Base-by-base conservation (phyloP, 106 monocot species). In the Amphibolis antarctica region DNA sequence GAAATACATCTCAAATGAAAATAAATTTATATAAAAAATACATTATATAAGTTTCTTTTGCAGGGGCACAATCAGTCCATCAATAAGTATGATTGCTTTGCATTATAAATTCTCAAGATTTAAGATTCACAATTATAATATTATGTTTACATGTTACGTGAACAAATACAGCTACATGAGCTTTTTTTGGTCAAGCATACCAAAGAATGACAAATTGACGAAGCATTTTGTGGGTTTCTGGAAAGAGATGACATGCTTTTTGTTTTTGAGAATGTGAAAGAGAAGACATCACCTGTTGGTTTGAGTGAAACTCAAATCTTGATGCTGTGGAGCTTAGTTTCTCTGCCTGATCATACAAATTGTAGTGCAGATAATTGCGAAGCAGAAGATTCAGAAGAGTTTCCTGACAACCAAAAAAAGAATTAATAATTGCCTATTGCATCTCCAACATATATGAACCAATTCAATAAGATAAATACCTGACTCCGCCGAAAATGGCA, bases 321-420 rank as follows among this genome's bases (percentile, higher is more conserved):
- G 91, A 91, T 64, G 91, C 98, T 66, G 88, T 99, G 30, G 98
- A 99, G 47, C 98, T 84, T 42, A 99, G 81, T 50, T 99, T 99
- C 67, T 99, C 98, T 53, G 98, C 91, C 58, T 91, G 91, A 52
- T 99, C 91, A 55, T 91, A 99, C 44, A 99, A 80, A 72, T 99
- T 99, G 75, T 99, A 91, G 53, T 99, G 98, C n/a, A 99, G 98
- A 55, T 99, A 99, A 73, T 99, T 99, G 70, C 91, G 85, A 57
- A 99, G 98, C 36, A 99, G 76, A 59, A 99, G 78, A 66, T 99
- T 99, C 12, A 99, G 83, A 66, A 99, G 88, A 19, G 98, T 99
- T 72, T 99, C 98, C 98, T 99, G 83, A 71, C n/a, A n/a, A n/a
- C n/a, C 45, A 53, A 30, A 42, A 53, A 71, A 24, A 53, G 12